phyloP scores from a whole-genome alignment of 106 monocot genomes.

The Dendrobium chrysotoxum region DNA sequence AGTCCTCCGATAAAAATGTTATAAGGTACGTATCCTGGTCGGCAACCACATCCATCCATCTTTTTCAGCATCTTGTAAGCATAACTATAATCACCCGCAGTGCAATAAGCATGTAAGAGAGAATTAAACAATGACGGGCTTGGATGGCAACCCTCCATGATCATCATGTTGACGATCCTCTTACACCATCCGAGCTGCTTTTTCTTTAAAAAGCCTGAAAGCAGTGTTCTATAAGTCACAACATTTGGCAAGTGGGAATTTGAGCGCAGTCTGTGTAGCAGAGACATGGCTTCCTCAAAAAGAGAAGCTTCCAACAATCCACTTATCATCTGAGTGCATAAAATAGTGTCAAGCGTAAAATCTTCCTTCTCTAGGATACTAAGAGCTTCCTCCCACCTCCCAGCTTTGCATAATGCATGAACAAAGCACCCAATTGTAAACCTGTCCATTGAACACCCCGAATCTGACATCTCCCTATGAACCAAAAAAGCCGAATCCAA shows the following conservation, averaged over 20 bases:
- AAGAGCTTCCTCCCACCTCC: conserved; percentile 81
- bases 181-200: conserved; percentile 97
- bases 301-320: conserved; percentile 90
- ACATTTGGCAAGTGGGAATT: conserved; percentile 71
- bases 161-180: conserved; percentile 84
- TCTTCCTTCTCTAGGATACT: conserved; percentile 69
- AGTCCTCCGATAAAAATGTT: conserved; percentile 93
- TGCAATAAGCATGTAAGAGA: conserved; percentile 82
- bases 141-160: conserved; percentile 77
- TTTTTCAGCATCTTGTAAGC: conserved; percentile 81
- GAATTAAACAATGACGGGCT: conserved; percentile 69
- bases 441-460: conserved; percentile 52
- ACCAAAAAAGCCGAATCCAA: conserved; percentile 80
- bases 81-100: conserved; percentile 57
- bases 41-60: conserved; percentile 55
- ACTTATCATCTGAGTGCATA: conserved; percentile 86
- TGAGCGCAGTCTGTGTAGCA: conserved; percentile 76
- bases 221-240: conserved; percentile 72
- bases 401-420: conserved; percentile 64
- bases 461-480: conserved; percentile 74
- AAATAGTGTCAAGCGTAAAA: conserved; percentile 64
- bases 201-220: conserved; percentile 76
- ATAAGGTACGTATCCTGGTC: conserved; percentile 79
- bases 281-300: conserved; percentile 87
- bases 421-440: conserved; percentile 69